Evolutionary conservation across 331 rosid species (phyloP).

Genomic region (Prunus yedoensis): DNA sequence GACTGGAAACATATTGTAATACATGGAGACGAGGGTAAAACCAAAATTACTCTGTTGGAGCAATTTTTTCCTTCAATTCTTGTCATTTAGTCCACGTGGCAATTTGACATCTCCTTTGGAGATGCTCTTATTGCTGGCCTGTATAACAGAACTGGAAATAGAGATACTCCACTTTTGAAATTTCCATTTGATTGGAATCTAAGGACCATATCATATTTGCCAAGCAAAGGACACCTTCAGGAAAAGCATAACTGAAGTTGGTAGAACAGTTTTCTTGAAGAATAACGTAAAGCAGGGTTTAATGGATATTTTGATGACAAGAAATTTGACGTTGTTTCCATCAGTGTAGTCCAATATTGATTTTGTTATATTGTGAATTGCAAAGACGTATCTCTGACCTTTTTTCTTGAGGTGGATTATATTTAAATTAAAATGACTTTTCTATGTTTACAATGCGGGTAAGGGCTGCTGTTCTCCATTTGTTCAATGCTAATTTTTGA

Average conservation of each 20-base stretch:
- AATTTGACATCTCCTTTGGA: no score
- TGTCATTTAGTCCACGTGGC: no score
- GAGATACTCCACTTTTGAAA: no score
- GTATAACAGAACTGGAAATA: no score
- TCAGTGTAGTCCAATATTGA: neutral
- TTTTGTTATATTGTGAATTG: neutral
- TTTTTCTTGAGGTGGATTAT: neutral
- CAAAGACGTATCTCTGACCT: neutral
- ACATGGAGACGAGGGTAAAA: no score
- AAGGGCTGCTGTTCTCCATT: conserved; percentile 1
- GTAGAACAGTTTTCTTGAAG: neutral
- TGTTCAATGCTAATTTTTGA: neutral
- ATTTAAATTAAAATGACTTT: neutral
- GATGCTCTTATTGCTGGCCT: no score
- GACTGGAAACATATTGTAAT: no score
- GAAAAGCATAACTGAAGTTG: neutral
- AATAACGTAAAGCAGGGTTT: neutral
- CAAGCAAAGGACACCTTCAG: no score
- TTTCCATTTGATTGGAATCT: no score
- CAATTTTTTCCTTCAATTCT: no score
- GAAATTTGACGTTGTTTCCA: neutral
- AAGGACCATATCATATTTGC: no score
- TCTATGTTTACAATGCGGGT: neutral
- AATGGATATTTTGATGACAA: neutral
- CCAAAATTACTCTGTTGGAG: no score